Evolutionary conservation across 2,329 filamentous ascomycete species (phyloP).

Genomic region (Pseudonectria foliicola): DNA sequence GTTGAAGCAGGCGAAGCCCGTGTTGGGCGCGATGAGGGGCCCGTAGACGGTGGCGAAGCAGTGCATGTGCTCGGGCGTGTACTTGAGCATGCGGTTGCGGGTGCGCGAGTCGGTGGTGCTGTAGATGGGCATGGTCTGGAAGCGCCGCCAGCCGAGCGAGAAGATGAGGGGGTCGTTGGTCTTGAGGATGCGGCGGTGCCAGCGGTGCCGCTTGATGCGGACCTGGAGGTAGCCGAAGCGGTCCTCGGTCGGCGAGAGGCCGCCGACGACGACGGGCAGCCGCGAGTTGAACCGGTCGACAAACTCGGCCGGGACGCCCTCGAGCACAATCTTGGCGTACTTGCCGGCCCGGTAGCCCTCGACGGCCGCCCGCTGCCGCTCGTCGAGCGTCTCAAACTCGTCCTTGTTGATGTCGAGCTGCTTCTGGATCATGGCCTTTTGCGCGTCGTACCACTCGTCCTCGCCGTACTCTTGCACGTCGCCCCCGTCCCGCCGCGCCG

Average conservation of each 20-base stretch:
- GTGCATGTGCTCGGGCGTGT: slow-evolving; percentile 98
- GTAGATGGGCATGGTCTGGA: slow-evolving; percentile 89
- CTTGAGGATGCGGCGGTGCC: slow-evolving; percentile 99
- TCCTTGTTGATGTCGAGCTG: slow-evolving; percentile 94
- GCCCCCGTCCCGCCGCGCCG: slow-evolving; percentile 62
- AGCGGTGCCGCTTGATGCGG: slow-evolving; percentile 92
- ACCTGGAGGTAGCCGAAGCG: slow-evolving; percentile 93
- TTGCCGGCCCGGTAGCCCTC: slow-evolving; percentile 90
- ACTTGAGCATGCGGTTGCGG: slow-evolving; percentile 96
- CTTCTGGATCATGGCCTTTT: slow-evolving; percentile 91
- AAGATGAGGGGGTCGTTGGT: slow-evolving; percentile 97
- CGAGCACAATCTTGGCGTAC: slow-evolving; percentile 85
- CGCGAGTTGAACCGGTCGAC: slow-evolving; percentile 72
- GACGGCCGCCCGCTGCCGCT: slow-evolving; percentile 71
- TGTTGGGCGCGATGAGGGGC: slow-evolving; percentile 90
- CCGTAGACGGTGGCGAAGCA: slow-evolving; percentile 96
- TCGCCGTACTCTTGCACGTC: slow-evolving; percentile 80
- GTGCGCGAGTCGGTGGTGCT: slow-evolving; percentile 91
- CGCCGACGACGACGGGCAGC: slow-evolving; percentile 81
- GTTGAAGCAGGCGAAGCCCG: slow-evolving; percentile 90
- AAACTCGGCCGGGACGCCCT: slow-evolving; percentile 87
- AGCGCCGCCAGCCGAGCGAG: slow-evolving; percentile 91
- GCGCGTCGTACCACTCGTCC: slow-evolving; percentile 97
- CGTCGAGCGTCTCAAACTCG: slow-evolving; percentile 84
- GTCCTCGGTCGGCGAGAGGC: slow-evolving; percentile 88